Conservation (phyloP, 1,284 basidiomycete species). For the Irpex sp. region DNA sequence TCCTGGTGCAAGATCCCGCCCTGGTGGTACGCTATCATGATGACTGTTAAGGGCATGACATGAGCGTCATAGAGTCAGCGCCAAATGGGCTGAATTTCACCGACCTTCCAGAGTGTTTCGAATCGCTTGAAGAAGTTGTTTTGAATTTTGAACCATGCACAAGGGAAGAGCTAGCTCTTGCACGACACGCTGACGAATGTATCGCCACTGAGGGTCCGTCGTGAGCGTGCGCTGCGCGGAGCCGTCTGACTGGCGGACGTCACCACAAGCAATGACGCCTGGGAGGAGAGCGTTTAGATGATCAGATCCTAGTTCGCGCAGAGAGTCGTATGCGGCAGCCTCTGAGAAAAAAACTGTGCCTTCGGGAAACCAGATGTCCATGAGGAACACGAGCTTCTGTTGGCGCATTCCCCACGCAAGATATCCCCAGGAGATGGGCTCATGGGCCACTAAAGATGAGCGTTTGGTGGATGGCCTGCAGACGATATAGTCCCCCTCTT, state of each 20-base stretch:
- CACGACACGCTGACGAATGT: neutral
- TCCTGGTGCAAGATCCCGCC: neutral
- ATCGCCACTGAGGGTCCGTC: neutral
- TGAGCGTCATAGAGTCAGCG: neutral
- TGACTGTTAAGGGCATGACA: neutral
- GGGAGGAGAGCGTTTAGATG: conserved; percentile 7
- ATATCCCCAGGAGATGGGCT: conserved; percentile 9
- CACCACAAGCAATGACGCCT: conserved; percentile 3
- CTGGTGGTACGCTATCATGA: neutral
- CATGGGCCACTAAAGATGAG: neutral
- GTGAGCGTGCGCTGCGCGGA: neutral
- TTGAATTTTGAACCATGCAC: neutral
- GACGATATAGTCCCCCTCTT: conserved; percentile 1
- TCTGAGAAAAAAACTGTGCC: neutral
- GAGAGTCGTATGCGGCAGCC: conserved; percentile 2
- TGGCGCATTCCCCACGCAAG: conserved; percentile 4
- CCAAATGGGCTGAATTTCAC: neutral
- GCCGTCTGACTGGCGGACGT: conserved; percentile 1
- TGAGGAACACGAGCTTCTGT: conserved; percentile 11
- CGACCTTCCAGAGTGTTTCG: neutral
- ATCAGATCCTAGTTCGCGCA: neutral
- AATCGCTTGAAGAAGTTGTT: neutral
- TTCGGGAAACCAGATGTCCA: conserved; percentile 11
- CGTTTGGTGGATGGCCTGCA: conserved; percentile 1
- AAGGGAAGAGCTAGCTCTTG: neutral